These are phyloP conservation scores for Kodamaea neixiangensis DNA, from an alignment of 805 yeast genomes.

Conservation along the genomic window DNA sequence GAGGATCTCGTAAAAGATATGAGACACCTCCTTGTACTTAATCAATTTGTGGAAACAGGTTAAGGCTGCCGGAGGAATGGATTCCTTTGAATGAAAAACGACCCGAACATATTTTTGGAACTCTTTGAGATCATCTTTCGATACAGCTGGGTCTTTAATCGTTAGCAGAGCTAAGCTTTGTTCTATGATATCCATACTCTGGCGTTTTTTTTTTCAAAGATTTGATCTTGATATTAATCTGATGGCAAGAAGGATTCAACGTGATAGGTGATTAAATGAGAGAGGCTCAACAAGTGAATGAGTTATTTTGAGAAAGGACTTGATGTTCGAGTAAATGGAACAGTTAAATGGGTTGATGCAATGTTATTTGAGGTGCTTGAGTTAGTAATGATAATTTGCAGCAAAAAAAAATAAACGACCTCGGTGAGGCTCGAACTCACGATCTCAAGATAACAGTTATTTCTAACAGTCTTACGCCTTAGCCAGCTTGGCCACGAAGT, in stretches of 20 bases:
- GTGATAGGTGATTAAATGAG: neutral
- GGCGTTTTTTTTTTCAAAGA: neutral
- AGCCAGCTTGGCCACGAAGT: conserved; percentile 21
- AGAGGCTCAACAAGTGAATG: neutral
- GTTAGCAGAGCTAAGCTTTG: neutral
- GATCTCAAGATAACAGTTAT: conserved; percentile 15
- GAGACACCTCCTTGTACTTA: neutral
- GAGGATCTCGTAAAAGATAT: conserved; percentile 18
- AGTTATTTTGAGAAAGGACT: conserved; percentile 4
- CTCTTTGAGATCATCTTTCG: neutral
- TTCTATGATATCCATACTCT: neutral
- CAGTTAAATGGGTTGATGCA: too few relatives aligned
- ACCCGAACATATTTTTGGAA: neutral
- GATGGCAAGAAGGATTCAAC: too few relatives aligned
- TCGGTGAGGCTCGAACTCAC: conserved; percentile 20
- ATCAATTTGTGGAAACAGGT: neutral
- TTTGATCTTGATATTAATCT: neutral
- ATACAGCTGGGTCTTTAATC: neutral
- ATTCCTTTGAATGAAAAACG: neutral
- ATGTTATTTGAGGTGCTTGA: too few relatives aligned
- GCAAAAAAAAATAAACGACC: conserved; percentile 17
- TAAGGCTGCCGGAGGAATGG: neutral
- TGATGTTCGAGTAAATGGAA: too few relatives aligned
- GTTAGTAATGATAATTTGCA: too few relatives aligned
- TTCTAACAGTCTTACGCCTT: conserved; percentile 20